Base-by-base conservation (phyloP, 176 grass and related monocot species). In the Thalia dealbata region DNA sequence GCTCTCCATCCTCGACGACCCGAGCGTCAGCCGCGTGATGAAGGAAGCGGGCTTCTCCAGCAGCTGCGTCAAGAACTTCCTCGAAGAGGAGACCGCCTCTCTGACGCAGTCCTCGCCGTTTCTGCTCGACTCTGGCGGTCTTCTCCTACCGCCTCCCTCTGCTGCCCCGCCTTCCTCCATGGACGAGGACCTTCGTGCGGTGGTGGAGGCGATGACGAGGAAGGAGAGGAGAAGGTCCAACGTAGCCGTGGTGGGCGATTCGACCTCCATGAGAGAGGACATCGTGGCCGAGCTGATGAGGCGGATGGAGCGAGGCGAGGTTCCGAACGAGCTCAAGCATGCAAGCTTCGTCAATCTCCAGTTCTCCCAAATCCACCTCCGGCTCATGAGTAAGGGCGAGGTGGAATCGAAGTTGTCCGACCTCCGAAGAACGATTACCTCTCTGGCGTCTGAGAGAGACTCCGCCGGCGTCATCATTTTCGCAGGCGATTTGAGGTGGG, bases 1-100 rank as follows among this genome's bases (percentile, higher is more conserved):
- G 35, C 83, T 92, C 77, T 92, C 93, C 76, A 97, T 97, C 60
- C 82, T 90, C 22, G 93, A 97, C 38, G 93, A 97, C 62, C 93
- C 93, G 0, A 92, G 84, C 75, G 93, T 96, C 0, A 92, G 87
- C 69, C 86, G 93, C 25, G 93, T 92, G 21, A 96, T 96, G 89
- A 80, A 85, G 5, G 93, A 96, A 67, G 93, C 89, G 4, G 89
- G 89, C 18, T 96, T 96, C 81, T 96, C 89, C 44, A 86, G 89
- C 78, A 84, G 86, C 70, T 74, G 69, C 12, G 87, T 96, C 70
- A 96, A 96, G 85, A 78, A 21, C 82, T 92, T 85, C 62, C 77
- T 96, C 28, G 89, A 90, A 71, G 89, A 90, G 71, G 86, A 92
- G 52, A 70, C 71, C 73, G 80, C 84, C 16, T 30, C 70, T 48